Conservation (phyloP, 805 yeast species). For the Sugiyamaella qingdaonensis region DNA sequence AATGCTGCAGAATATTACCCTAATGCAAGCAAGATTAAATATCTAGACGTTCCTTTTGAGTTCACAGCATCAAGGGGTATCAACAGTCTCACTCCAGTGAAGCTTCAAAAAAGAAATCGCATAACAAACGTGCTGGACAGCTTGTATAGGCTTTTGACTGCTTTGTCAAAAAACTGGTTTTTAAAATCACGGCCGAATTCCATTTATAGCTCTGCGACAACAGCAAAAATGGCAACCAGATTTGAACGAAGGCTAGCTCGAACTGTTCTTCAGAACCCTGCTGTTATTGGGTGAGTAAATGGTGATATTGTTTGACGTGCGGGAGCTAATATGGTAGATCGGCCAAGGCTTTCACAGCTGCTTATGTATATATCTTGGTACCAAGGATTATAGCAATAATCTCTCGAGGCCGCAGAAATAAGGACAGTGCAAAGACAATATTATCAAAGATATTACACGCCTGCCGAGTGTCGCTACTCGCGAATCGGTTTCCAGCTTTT, state of each 20-base stretch:
- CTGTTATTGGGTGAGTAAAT: background rate
- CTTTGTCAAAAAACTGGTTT: too few relatives aligned
- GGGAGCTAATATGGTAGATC: slow-evolving; percentile 8
- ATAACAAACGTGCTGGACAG: too few relatives aligned
- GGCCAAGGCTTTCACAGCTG: slow-evolving; percentile 15
- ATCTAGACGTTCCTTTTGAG: too few relatives aligned
- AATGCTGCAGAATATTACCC: too few relatives aligned
- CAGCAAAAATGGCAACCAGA: background rate
- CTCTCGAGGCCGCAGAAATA: slow-evolving; percentile 10
- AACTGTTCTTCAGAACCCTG: background rate
- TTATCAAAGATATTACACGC: slow-evolving; percentile 10
- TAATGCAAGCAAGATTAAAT: too few relatives aligned
- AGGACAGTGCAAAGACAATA: background rate
- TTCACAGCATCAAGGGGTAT: too few relatives aligned
- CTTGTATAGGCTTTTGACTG: too few relatives aligned
- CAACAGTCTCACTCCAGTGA: too few relatives aligned
- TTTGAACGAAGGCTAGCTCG: background rate
- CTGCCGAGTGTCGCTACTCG: slow-evolving; percentile 9
- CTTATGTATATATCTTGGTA: slow-evolving; percentile 18
- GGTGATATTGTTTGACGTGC: too few relatives aligned
- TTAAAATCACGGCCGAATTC: too few relatives aligned
- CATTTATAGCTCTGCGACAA: too few relatives aligned
- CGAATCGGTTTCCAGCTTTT: slow-evolving; percentile 21
- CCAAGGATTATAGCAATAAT: slow-evolving; percentile 16
- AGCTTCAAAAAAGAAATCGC: too few relatives aligned